Evolutionary conservation across 306 rosid genomes (phyloP), one percentile per base, ranked within the genome.

Genomic region (Hylodesmum podocarpum): DNA sequence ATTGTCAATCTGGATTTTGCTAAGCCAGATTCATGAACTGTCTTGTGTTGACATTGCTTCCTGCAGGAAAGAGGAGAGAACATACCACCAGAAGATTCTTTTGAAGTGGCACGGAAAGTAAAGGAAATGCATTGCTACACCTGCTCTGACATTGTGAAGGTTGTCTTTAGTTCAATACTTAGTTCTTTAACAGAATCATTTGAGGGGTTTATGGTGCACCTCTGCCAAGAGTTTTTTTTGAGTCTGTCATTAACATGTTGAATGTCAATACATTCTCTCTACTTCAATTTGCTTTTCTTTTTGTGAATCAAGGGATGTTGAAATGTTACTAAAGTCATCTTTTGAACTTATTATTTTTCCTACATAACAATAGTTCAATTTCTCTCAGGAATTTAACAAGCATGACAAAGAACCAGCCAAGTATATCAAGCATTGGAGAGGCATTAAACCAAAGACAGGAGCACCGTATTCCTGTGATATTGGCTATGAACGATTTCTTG

Each of bases 51-150:
- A 55, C 66, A 49, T 69, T 71, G 31, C 72, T 79, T 78, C 27
- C n/a, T 84, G 86, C 75, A 92, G 99, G 99, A 96, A 91, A 88
- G 99, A 92, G 98, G 99, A 78, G 99, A 96, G 87, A 89, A 96
- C 82, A 68, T 96, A 73, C 99, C 99, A 3, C 98, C 97, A 5
- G 99, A 96, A 71, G 99, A 92, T 73, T 92, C 98, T 19, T 96
- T 92, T 86, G 99, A 96, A 44, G 99, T 96, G 70, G 99, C 99
- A 55, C 91, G 98, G 68, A 91, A 91, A 92, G 97, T 96, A 81
- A 96, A 96, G 86, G 99, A 96, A 82, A 88, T 83, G 83, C 80
- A 92, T 89, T 96, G 99, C 87, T 96, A 96, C 84, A 96, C 99
- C 55, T 85, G 89, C 83, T 92, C 99, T 33, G 99, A 96, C 87